Percentiles rank a stretch among this genome's conserved stretches.
Evolutionary conservation across 306 rosid genomes (phyloP).

Genomic region (Dryas drummondii): DNA sequence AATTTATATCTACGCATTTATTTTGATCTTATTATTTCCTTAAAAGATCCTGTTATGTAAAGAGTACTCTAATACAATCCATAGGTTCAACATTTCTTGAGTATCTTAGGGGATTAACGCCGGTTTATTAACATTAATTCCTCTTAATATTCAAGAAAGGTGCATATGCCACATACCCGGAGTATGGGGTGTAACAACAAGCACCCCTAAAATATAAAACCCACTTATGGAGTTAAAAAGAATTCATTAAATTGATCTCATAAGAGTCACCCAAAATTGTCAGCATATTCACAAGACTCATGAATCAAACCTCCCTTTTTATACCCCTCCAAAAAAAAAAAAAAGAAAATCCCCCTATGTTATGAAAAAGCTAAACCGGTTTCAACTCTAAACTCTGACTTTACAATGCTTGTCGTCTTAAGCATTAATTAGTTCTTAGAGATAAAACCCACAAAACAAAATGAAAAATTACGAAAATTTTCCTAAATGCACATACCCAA

Average conservation of each 20-base stretch:
- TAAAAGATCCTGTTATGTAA: too few species aligned
- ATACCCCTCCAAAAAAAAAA: not conserved
- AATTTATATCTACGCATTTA: too few species aligned
- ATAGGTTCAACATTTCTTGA: too few species aligned
- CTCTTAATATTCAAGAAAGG: too few species aligned
- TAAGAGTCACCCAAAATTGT: not conserved
- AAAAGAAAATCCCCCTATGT: not conserved
- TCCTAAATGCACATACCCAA: too few species aligned
- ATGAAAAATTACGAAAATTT: conserved; percentile 10
- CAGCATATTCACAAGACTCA: conserved; percentile 11
- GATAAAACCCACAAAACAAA: not conserved
- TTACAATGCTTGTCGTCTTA: not conserved
- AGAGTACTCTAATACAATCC: too few species aligned
- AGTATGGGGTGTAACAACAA: too few species aligned
- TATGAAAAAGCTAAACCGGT: not conserved
- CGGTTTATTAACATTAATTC: too few species aligned
- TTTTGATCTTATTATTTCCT: too few species aligned
- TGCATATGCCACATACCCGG: too few species aligned
- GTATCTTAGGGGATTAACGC: too few species aligned
- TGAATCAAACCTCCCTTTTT: not conserved
- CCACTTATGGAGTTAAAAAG: not conserved
- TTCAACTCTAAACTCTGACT: not conserved
- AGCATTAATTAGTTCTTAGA: not conserved
- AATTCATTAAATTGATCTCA: not conserved
- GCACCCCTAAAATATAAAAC: not conserved